phyloP scores from a whole-genome alignment of 768 basidiomycete genomes.

The Rhizopogon sp. region DNA sequence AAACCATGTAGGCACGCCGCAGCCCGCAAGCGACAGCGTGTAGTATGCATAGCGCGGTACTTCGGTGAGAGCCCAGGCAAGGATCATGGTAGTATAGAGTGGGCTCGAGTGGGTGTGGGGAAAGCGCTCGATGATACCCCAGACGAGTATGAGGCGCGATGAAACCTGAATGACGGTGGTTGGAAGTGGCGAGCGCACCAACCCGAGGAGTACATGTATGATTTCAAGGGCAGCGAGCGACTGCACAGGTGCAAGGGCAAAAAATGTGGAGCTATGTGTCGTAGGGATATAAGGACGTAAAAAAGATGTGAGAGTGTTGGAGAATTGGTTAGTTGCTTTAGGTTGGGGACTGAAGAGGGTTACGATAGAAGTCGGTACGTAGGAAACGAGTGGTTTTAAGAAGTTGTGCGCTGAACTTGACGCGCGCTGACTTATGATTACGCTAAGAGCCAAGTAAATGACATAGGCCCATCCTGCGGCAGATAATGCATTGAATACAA shows the following conservation, averaged over 20 bases:
- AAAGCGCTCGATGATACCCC: constrained; percentile 55
- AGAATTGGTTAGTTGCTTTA: constrained; percentile 30
- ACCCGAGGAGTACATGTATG: constrained; percentile 70
- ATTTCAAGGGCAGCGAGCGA: constrained; percentile 82
- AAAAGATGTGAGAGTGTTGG: constrained; percentile 28
- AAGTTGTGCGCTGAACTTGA: constrained; percentile 22
- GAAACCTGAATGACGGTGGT: constrained; percentile 80
- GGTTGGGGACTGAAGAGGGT: constrained; percentile 7
- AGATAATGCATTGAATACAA: constrained; percentile 75
- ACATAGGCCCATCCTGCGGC: constrained; percentile 72
- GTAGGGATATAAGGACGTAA: constrained; percentile 33
- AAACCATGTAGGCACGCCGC: constrained; percentile 49
- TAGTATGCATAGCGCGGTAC: constrained; percentile 91
- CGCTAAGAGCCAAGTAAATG: constrained; percentile 46
- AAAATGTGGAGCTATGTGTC: constrained; percentile 51
- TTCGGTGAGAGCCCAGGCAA: constrained; percentile 92
- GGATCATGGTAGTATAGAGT: constrained; percentile 83
- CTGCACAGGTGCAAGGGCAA: constrained; percentile 69
- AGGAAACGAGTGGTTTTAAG: constrained; percentile 32
- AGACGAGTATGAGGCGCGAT: constrained; percentile 78
- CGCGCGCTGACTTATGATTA: constrained; percentile 28
- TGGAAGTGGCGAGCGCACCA: constrained; percentile 70
- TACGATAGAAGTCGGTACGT: constrained; percentile 9
- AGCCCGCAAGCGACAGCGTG: constrained; percentile 56
- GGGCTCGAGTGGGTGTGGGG: constrained; percentile 59